phyloP scores from a whole-genome alignment of 1,139 yeast species.

The Arxiozyma slooffiae region DNA sequence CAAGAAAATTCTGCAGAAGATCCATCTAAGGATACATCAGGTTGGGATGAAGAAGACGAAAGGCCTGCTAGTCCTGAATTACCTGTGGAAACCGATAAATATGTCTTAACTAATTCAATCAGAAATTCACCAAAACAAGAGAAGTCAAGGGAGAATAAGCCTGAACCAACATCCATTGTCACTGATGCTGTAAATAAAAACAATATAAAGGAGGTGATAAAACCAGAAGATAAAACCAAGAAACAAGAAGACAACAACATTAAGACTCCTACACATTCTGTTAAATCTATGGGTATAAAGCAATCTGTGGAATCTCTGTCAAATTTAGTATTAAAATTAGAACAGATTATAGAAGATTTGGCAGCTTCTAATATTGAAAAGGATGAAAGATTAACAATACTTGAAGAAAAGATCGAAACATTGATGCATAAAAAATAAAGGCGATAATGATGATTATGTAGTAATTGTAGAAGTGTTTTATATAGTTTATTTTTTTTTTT shows the following conservation, averaged over 20 bases:
- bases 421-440: conserved; percentile 17
- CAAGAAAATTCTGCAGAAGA: conserved; percentile 33
- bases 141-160: conserved; percentile 4
- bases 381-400: conserved; percentile 44
- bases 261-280: conserved; percentile 16
- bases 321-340: conserved; percentile 45
- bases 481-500: too few species aligned
- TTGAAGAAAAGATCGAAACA: conserved; percentile 38
- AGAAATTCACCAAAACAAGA: conserved; percentile 5
- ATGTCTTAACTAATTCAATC: conserved; percentile 2
- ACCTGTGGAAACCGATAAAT: conserved; percentile 1
- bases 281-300: conserved; percentile 48
- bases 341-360: conserved; percentile 44
- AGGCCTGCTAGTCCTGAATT: conserved; percentile 11
- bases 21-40: conserved; percentile 29
- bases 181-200: conserved; percentile 3
- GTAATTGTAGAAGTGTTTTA: not conserved
- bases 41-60: conserved; percentile 34
- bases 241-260: conserved; percentile 1
- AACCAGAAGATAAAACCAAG: not conserved
- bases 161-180: conserved; percentile 6
- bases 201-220: not conserved
- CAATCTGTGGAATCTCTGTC: conserved; percentile 61
- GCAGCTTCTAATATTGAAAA: conserved; percentile 48
- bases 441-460: not conserved